phyloP scores from a whole-genome alignment of 108 stramenopile species.

The Cyclotella baltica region DNA sequence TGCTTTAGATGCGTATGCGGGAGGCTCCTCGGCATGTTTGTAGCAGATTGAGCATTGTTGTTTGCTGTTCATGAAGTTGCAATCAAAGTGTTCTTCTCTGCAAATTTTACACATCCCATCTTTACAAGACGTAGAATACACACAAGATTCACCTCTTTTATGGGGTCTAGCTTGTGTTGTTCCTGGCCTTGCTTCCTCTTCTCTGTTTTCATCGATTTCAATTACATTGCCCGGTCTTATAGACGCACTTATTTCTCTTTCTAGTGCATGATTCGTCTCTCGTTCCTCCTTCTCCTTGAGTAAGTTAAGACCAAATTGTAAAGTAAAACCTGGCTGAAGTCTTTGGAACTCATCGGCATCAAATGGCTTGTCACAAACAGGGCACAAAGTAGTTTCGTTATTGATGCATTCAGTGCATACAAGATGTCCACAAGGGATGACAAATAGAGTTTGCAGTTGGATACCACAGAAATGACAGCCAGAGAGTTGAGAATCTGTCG shows the following conservation, averaged over 20 bases:
- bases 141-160: constrained; percentile 63
- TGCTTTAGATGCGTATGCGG: constrained; percentile 75
- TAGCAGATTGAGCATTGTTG: constrained; percentile 64
- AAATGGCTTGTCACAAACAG: constrained; percentile 62
- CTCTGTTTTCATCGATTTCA: constrained; percentile 23
- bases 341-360: constrained; percentile 85
- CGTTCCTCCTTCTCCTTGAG: constrained; percentile 57
- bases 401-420: constrained; percentile 88
- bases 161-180: constrained; percentile 19
- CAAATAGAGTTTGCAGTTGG: constrained; percentile 66
- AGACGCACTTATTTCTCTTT: neutral
- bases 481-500: constrained; percentile 59
- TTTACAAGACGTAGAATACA: constrained; percentile 44
- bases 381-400: constrained; percentile 54
- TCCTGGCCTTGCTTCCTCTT: constrained; percentile 16
- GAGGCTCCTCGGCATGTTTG: constrained; percentile 63
- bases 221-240: neutral
- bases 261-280: constrained; percentile 18
- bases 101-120: constrained; percentile 80
- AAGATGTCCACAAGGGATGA: constrained; percentile 78
- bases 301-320: constrained; percentile 51
- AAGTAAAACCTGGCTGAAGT: constrained; percentile 76
- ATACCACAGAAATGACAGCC: constrained; percentile 71
- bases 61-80: constrained; percentile 53
- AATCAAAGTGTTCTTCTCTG: constrained; percentile 71